Evolutionary conservation across 768 basidiomycete genomes (phyloP).

Genomic region (Myochromella boudieri): DNA sequence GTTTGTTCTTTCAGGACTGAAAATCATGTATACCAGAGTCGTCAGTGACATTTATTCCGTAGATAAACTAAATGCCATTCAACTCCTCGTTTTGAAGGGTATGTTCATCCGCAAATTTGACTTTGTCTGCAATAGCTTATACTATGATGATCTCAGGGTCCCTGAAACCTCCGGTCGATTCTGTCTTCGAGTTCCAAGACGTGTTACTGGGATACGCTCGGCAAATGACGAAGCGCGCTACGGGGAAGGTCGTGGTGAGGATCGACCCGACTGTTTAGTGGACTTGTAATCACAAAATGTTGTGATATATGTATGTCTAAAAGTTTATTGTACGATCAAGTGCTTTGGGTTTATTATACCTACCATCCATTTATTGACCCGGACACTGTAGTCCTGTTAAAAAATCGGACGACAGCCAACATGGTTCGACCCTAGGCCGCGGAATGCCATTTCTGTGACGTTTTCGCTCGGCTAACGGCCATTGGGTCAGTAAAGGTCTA

Average conservation of each 20-base stretch:
- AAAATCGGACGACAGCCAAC: too few species aligned
- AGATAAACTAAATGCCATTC: conserved; percentile 5
- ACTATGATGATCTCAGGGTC: conserved; percentile 27
- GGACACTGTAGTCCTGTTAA: too few species aligned
- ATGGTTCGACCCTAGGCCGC: too few species aligned
- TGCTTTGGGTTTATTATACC: too few species aligned
- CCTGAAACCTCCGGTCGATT: conserved; percentile 47
- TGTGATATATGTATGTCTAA: too few species aligned
- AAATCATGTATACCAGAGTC: neutral
- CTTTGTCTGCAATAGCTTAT: neutral
- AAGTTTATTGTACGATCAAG: too few species aligned
- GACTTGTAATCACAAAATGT: neutral
- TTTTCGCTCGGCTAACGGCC: too few species aligned
- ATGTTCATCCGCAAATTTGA: neutral
- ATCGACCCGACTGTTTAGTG: conserved; percentile 18
- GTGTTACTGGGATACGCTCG: conserved; percentile 50
- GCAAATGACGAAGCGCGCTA: conserved; percentile 44
- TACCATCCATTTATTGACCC: too few species aligned
- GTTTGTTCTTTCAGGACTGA: neutral
- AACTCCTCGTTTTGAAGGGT: conserved; percentile 10
- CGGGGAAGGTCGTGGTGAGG: conserved; percentile 55
- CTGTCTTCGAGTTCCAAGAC: conserved; percentile 37
- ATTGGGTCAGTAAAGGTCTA: too few species aligned
- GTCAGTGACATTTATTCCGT: conserved; percentile 6
- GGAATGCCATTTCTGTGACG: too few species aligned